Percentiles rank a stretch among this genome's conserved stretches.
Evolutionary conservation across 192 early-diverging fungal genomes (phyloP).

Genomic region (Coemansia sp.): DNA sequence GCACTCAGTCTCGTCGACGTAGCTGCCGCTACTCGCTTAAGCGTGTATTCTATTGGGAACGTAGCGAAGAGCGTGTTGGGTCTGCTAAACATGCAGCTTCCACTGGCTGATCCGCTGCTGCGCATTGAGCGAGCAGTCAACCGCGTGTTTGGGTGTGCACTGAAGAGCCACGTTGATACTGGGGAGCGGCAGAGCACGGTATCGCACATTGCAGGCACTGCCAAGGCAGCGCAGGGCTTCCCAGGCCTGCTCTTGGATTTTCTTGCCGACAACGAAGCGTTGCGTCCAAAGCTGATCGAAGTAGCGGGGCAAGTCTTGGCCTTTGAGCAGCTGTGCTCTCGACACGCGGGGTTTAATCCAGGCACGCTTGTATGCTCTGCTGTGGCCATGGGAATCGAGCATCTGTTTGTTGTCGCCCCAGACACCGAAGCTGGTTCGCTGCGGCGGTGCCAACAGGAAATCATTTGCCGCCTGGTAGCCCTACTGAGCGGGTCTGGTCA

Average conservation of each 20-base stretch:
- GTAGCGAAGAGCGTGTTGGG: constrained; percentile 11
- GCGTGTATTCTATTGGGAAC: constrained; percentile 25
- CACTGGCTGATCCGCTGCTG: constrained; percentile 23
- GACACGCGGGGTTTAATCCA: constrained; percentile 19
- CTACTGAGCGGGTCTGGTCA: constrained; percentile 20
- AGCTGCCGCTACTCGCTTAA: constrained; percentile 9
- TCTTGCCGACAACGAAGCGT: not conserved
- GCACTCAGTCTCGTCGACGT: constrained; percentile 22
- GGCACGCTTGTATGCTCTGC: constrained; percentile 23
- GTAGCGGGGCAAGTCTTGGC: constrained; percentile 13
- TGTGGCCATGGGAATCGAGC: constrained; percentile 22
- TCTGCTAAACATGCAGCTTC: constrained; percentile 10
- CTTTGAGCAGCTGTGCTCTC: constrained; percentile 22
- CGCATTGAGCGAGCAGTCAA: constrained; percentile 26
- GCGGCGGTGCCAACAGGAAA: constrained; percentile 17
- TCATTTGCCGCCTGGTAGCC: constrained; percentile 21
- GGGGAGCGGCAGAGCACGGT: not conserved
- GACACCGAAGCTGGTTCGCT: not conserved
- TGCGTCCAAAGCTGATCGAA: constrained; percentile 11
- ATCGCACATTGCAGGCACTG: not conserved
- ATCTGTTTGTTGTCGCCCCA: constrained; percentile 1
- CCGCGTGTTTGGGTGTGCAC: constrained; percentile 20
- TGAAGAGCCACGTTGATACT: not conserved
- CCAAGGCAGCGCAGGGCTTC: not conserved
- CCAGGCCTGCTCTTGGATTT: constrained; percentile 16